Percentiles rank a stretch among this genome's conserved stretches.
These are phyloP conservation scores for Mortierella sp. DNA, from an alignment of 371 early-diverging fungal genomes.

Conservation along the genomic window DNA sequence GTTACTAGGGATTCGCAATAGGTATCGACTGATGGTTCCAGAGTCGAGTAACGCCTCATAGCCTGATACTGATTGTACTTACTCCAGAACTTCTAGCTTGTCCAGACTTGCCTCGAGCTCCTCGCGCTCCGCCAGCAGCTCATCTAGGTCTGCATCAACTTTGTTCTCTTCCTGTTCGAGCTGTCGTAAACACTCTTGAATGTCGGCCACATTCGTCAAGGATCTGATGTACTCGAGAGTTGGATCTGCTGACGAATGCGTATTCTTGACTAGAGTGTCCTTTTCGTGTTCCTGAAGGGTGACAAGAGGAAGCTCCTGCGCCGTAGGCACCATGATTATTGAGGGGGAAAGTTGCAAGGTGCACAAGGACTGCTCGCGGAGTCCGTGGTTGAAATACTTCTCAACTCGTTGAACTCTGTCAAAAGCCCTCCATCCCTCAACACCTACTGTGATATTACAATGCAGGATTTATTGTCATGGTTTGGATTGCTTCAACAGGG, in stretches of 20 bases:
- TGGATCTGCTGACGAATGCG: constrained; percentile 3
- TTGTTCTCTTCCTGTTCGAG: constrained; percentile 75
- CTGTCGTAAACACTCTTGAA: constrained; percentile 69
- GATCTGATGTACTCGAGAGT: constrained; percentile 38
- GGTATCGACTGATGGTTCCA: too few species aligned
- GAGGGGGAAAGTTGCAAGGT: neutral
- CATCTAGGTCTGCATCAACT: constrained; percentile 72
- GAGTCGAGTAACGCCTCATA: neutral
- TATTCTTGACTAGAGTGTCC: neutral
- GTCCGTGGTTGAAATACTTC: too few species aligned
- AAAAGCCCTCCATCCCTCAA: too few species aligned
- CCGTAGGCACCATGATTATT: constrained; percentile 20
- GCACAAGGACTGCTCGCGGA: too few species aligned
- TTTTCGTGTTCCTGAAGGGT: constrained; percentile 5
- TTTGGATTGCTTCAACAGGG: neutral
- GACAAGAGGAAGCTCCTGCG: constrained; percentile 6
- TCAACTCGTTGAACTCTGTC: too few species aligned
- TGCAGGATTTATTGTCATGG: neutral
- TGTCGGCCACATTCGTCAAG: constrained; percentile 72
- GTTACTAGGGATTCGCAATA: neutral
- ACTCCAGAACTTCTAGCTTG: constrained; percentile 65
- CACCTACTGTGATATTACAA: too few species aligned
- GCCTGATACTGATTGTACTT: neutral
- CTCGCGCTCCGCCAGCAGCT: constrained; percentile 56
- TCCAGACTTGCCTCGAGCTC: constrained; percentile 58